Evolutionary conservation across 2,329 filamentous ascomycete species (phyloP), one percentile per base, ranked within the genome.

Genomic region (Sordariomycetes sp.): DNA sequence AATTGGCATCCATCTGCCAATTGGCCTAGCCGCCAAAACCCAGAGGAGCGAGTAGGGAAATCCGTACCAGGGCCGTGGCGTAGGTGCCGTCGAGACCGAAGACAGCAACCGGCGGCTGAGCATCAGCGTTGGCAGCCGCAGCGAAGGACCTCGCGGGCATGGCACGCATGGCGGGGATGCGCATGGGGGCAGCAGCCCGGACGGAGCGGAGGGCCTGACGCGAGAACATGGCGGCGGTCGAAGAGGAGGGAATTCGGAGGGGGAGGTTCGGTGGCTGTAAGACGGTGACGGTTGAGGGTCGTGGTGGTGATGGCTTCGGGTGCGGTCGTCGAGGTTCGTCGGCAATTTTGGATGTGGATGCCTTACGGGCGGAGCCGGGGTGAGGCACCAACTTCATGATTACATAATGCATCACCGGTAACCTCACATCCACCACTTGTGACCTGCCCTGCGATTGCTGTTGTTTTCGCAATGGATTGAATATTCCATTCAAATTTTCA

Each of bases 51-150:
- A 14, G 8, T 10, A 20, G 6, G 9, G 5, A 26, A 16, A 10
- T 21, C 8, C 86, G 63, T 90, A 98, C 92, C 80, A 98, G 75
- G 70, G 92, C 92, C 69, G 82, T 87, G 61, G 92, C 92, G 70
- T 98, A 98, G 60, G 90, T 96, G 65, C 92, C 92, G 66, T 96
- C 92, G 58, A 98, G 70, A 52, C 92, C 92, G 67, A 86, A 98
- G 57, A 98, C 77, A 53, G 88, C 76, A 58, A 95, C 72, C 49
- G 92, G 92, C 53, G 90, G 79, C 73, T 85, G 88, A 61, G 78
- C 67, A 54, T 71, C 61, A 49, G 76, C 60, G 54, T 75, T 69
- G 50, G 86, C 86, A 65, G 86, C 84, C 50, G 86, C 86, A 65
- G 86, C 84, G 86, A 86, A 95, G 62, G 75, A 77, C 63, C 88